Percentiles rank a stretch among this genome's conserved stretches.
Evolutionary conservation across 345 rosid species (phyloP).

Genomic region (Excoecaria agallocha): DNA sequence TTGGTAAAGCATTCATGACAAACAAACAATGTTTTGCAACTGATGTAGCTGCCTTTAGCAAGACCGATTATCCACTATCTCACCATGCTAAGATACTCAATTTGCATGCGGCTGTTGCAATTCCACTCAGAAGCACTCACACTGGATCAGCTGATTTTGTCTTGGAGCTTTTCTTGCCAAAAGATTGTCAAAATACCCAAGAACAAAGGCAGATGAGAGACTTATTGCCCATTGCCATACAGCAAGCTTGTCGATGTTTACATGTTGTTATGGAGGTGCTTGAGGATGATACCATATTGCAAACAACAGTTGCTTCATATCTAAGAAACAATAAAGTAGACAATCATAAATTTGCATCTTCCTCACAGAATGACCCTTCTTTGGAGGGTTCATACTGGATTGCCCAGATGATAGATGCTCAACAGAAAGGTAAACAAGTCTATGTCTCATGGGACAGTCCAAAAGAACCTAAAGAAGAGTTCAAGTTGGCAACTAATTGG

Average conservation of each 20-base stretch:
- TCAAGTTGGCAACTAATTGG: constrained; percentile 45
- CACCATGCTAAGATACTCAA: constrained; percentile 83
- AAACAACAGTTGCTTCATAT: constrained; percentile 30
- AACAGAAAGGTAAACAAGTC: constrained; percentile 57
- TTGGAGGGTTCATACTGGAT: constrained; percentile 57
- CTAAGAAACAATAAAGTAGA: constrained; percentile 26
- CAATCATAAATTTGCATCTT: constrained; percentile 23
- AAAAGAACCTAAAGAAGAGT: constrained; percentile 57
- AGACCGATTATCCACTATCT: constrained; percentile 71
- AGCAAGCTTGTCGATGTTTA: constrained; percentile 51
- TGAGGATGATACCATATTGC: constrained; percentile 45
- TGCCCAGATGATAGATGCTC: constrained; percentile 52
- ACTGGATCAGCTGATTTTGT: constrained; percentile 60
- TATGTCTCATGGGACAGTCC: constrained; percentile 59
- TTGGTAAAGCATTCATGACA: constrained; percentile 63
- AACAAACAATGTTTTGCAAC: constrained; percentile 61
- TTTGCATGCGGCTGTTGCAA: constrained; percentile 68
- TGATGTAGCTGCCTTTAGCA: constrained; percentile 62
- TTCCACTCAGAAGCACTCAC: constrained; percentile 52
- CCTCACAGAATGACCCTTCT: constrained; percentile 40
- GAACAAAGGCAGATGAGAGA: constrained; percentile 49
- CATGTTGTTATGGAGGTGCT: constrained; percentile 51
- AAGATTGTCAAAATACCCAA: constrained; percentile 47
- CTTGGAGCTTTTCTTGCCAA: constrained; percentile 80
- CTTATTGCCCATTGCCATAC: constrained; percentile 44